Evolutionary conservation across 768 basidiomycete species (phyloP).

Genomic region (Leccinum pellstonianum): DNA sequence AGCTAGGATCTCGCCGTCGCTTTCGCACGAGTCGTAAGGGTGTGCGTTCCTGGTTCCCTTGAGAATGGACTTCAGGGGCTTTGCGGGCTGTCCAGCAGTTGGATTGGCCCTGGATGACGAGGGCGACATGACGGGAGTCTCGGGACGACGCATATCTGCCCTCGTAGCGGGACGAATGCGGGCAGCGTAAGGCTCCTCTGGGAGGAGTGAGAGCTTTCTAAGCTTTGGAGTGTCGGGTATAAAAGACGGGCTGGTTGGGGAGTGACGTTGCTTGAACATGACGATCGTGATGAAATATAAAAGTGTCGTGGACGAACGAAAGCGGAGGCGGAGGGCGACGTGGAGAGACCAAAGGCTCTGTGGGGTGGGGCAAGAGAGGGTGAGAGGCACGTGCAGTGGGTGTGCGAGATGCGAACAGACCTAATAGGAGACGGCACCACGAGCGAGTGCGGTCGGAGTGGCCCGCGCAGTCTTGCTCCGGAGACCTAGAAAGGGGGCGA

Average conservation of each 20-base stretch:
- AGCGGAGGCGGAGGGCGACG: constrained; percentile 1
- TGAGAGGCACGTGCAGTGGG: background rate
- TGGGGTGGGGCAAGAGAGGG: background rate
- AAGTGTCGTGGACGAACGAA: constrained; percentile 20
- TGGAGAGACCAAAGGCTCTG: constrained; percentile 7
- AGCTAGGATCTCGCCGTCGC: constrained; percentile 27
- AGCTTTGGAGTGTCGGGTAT: constrained; percentile 26
- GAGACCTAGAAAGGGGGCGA: constrained; percentile 18
- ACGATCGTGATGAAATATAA: constrained; percentile 26
- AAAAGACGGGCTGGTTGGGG: constrained; percentile 14
- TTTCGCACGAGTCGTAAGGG: constrained; percentile 27
- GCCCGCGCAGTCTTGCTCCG: constrained; percentile 26
- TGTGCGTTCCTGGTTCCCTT: constrained; percentile 24
- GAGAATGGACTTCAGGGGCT: constrained; percentile 31
- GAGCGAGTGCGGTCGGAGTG: constrained; percentile 16
- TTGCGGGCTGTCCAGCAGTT: constrained; percentile 22
- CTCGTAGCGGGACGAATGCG: constrained; percentile 18
- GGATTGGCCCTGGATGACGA: constrained; percentile 21
- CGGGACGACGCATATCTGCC: constrained; percentile 16
- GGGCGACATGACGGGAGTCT: constrained; percentile 18
- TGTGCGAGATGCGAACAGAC: background rate
- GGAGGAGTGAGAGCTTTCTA: constrained; percentile 18
- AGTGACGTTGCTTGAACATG: constrained; percentile 25
- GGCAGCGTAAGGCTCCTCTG: constrained; percentile 8
- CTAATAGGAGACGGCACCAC: constrained; percentile 18